A percentile compares a stretch with the other conserved stretches of the same genome.
Evolutionary conservation across 2,329 filamentous ascomycete species (phyloP).

Genomic region (Sclerotinia sclerotiorum): DNA sequence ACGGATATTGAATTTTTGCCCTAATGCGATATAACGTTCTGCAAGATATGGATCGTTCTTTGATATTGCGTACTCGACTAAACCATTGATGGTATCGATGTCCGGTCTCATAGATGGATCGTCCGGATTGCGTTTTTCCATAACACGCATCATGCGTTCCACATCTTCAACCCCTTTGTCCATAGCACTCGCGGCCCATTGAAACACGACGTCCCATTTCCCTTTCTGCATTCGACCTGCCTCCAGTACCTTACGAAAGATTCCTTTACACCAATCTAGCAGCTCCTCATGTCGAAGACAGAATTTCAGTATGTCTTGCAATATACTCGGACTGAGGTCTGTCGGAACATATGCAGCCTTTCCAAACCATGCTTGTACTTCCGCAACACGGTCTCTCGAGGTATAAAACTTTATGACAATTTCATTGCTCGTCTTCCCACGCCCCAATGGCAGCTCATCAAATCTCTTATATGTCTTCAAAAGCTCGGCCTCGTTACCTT

Average conservation of each 20-base stretch:
- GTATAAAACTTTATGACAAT: slow-evolving; percentile 65
- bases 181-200: slow-evolving; percentile 69
- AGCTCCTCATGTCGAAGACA: slow-evolving; percentile 56
- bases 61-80: slow-evolving; percentile 72
- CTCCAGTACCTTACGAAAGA: slow-evolving; percentile 52
- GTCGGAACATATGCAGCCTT: slow-evolving; percentile 40
- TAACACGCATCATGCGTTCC: slow-evolving; percentile 68
- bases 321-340: slow-evolving; percentile 31
- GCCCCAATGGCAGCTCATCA: slow-evolving; percentile 48
- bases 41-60: slow-evolving; percentile 69
- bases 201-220: slow-evolving; percentile 70
- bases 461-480: slow-evolving; percentile 55
- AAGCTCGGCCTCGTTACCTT: slow-evolving; percentile 59
- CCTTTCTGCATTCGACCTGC: slow-evolving; percentile 48
- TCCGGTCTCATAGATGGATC: slow-evolving; percentile 56
- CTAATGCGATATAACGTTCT: slow-evolving; percentile 69
- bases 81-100: slow-evolving; percentile 70
- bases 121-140: slow-evolving; percentile 53
- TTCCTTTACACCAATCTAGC: slow-evolving; percentile 59
- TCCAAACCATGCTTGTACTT: slow-evolving; percentile 67
- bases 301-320: slow-evolving; percentile 58
- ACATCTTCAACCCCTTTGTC: slow-evolving; percentile 72
- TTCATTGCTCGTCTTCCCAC: slow-evolving; percentile 49
- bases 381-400: slow-evolving; percentile 53
- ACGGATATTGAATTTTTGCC: slow-evolving; percentile 61